phyloP scores from a whole-genome alignment of 108 stramenopile species.

The Pelagomonas calceolata region DNA sequence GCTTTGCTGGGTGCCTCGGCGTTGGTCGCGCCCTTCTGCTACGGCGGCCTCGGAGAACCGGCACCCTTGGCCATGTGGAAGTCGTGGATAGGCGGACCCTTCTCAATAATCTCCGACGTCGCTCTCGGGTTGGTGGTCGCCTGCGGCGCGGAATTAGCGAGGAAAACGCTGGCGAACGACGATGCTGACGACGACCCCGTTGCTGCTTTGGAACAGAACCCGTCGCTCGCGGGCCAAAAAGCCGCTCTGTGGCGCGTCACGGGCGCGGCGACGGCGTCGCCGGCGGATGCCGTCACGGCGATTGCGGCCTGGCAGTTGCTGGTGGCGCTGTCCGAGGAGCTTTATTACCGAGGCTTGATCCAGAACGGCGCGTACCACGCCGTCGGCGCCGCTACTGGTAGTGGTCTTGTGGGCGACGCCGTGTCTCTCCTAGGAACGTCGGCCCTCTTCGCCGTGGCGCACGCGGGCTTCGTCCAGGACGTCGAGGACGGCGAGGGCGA shows the following conservation, averaged over 20 bases:
- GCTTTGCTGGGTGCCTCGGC: neutral
- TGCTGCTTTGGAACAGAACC: neutral
- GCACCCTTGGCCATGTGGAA: too few species aligned
- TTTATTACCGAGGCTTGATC: neutral
- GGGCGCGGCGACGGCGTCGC: neutral
- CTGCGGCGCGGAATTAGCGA: neutral
- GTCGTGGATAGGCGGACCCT: too few species aligned
- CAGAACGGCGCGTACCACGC: neutral
- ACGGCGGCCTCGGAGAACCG: neutral
- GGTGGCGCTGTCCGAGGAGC: neutral
- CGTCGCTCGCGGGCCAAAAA: neutral
- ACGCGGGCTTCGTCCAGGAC: neutral
- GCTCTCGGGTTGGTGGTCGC: neutral
- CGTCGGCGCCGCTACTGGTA: neutral
- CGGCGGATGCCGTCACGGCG: neutral
- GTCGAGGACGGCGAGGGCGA: neutral
- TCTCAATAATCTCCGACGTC: too few species aligned
- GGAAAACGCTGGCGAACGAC: neutral
- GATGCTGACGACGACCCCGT: neutral
- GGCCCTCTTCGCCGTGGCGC: neutral
- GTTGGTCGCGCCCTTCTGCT: neutral
- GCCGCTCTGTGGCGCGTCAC: neutral
- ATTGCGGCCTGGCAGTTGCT: neutral
- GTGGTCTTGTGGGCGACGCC: too few species aligned
- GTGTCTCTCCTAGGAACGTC: neutral